Base-by-base conservation (phyloP, 2,329 filamentous ascomycete species). In the Alternaria longipes region DNA sequence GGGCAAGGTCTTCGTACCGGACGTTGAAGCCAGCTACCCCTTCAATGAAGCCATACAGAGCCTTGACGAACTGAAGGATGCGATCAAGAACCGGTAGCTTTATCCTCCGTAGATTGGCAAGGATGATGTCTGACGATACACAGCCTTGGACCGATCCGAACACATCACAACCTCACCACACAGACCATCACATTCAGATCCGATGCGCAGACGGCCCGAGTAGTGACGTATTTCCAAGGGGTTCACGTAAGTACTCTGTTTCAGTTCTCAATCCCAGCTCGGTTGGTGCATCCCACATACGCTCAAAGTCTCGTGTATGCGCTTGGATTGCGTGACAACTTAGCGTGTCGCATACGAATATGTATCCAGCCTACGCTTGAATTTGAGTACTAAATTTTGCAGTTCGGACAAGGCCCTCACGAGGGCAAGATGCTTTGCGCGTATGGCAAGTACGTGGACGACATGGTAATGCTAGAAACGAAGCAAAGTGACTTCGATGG, bases 161-260 rank as follows among this genome's bases (percentile, higher is more conserved):
- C 80, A 6, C 80, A 82, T 52, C 81, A 83, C 63, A 76, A 72
- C 18, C 74, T 83, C 5, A 82, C 80, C 3, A 82, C 81, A 1
- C 80, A 82, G 56, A 74, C 66, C 3, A 80, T 82, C 51, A 60
- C 59, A 24, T 75, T 82, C 57, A 18, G 54, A 28, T 49, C 65
- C 1, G 65, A 69, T 46, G 71, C 70, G 46, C 74, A 72, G 51
- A 69, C 67, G 5, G 81, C 80, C 8, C 66, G 67, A 12, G 74
- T 77, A 1, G 73, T 71, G 2, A 82, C 81, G 0, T 80, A 82
- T 55, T 83, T 82, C 57, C 76, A 78, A 3, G 80, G 77, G 8
- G 71, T 76, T 4, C 81, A 82, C 65, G 58, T 60, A 47, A 56
- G 58, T 53, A 11, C 9, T 9, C 0, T 4, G 16, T 8, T 11